phyloP scores from a whole-genome alignment of 805 yeast genomes.

The Kodamaea nitidulidarum region DNA sequence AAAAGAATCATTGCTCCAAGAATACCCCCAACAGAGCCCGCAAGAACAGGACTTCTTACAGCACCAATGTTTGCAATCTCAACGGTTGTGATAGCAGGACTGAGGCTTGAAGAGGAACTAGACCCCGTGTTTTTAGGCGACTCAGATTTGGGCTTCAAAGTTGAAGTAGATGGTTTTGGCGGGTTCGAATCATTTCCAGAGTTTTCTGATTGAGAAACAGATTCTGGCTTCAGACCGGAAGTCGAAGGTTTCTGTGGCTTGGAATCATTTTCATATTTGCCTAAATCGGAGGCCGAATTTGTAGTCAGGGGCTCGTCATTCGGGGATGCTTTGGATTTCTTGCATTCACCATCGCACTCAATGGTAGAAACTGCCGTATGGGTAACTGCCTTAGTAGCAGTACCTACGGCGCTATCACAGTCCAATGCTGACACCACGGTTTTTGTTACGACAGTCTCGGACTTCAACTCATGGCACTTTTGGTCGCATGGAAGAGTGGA shows the following conservation, averaged over 20 bases:
- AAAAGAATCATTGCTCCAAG: constrained; percentile 8
- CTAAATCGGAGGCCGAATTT: background rate
- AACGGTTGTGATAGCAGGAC: constrained; percentile 5
- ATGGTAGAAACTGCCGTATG: background rate
- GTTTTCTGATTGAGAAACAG: no score
- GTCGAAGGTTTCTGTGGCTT: no score
- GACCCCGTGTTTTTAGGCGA: constrained; percentile 5
- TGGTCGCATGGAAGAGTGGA: background rate
- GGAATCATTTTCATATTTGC: no score
- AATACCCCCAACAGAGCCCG: constrained; percentile 10
- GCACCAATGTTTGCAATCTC: constrained; percentile 15
- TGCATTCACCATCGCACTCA: background rate
- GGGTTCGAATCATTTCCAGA: background rate
- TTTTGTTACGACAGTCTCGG: background rate
- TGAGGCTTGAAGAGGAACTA: constrained; percentile 1
- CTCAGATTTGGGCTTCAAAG: background rate
- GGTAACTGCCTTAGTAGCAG: background rate
- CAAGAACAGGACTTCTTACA: constrained; percentile 8
- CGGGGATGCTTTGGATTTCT: background rate
- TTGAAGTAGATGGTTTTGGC: background rate
- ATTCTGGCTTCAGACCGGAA: no score
- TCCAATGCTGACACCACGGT: background rate
- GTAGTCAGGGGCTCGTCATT: background rate
- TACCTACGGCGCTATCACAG: background rate
- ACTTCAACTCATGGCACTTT: background rate